Percentiles rank a stretch among this genome's conserved stretches.
phyloP scores from a whole-genome alignment of 169 alveolate genomes.

The Eimeria maxima region DNA sequence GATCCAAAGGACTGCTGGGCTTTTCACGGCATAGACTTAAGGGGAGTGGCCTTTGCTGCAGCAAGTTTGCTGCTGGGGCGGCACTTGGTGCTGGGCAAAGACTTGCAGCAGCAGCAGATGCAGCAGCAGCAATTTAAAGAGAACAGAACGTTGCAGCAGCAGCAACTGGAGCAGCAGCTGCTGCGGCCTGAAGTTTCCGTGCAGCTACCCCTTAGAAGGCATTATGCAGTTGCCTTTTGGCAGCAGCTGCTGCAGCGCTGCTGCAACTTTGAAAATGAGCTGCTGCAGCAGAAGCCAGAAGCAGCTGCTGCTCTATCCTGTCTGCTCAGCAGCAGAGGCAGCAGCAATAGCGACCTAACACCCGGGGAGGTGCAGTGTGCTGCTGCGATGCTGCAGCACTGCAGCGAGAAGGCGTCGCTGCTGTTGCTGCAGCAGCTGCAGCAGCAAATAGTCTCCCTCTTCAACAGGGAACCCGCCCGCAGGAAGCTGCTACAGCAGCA shows the following conservation, averaged over 20 bases:
- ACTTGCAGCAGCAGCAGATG: constrained; percentile 55
- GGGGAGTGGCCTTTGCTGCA: constrained; percentile 14
- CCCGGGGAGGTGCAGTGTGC: constrained; percentile 38
- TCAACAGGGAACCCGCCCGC: constrained; percentile 20
- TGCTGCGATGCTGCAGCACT: constrained; percentile 49
- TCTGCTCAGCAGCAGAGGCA: constrained; percentile 41
- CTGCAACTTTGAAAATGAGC: constrained; percentile 44
- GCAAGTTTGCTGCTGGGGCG: constrained; percentile 48
- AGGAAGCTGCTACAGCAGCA: constrained; percentile 53
- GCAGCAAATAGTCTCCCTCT: background rate
- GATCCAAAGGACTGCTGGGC: constrained; percentile 19
- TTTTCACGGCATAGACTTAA: constrained; percentile 25
- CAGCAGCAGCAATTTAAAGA: background rate
- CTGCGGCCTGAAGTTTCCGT: constrained; percentile 44
- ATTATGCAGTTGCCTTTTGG: constrained; percentile 14
- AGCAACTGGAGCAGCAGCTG: constrained; percentile 1
- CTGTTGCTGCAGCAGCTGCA: constrained; percentile 49
- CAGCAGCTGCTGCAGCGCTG: constrained; percentile 52
- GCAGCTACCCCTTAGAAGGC: constrained; percentile 1
- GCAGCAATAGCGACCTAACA: background rate
- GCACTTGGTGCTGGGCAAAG: background rate
- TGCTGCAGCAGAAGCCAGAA: constrained; percentile 32
- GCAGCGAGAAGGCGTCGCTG: constrained; percentile 33
- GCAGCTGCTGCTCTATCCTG: constrained; percentile 47
- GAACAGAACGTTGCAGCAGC: constrained; percentile 39